Percentiles rank a stretch among this genome's conserved stretches.
phyloP scores from a whole-genome alignment of 805 yeast species.

The Wickerhamomyces kurtzmanii region DNA sequence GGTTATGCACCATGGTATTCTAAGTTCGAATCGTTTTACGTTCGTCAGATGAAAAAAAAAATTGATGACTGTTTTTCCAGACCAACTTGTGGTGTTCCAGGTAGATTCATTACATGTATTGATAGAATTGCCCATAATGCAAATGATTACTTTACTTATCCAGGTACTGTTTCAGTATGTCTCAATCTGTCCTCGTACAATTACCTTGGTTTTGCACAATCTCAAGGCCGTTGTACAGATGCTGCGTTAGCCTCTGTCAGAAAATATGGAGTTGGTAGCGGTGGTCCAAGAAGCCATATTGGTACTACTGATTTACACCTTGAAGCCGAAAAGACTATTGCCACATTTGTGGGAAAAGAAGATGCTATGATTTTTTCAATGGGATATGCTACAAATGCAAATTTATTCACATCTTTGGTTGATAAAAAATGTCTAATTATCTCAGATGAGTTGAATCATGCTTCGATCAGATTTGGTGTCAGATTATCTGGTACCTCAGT shows the following conservation, averaged over 20 bases:
- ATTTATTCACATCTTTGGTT: constrained; percentile 71
- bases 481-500: constrained; percentile 90
- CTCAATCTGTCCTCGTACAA: constrained; percentile 86
- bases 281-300: constrained; percentile 64
- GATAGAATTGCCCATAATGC: constrained; percentile 66
- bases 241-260: constrained; percentile 53
- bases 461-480: constrained; percentile 92
- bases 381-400: constrained; percentile 96
- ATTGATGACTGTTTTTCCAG: constrained; percentile 92
- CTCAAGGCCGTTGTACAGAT: constrained; percentile 85
- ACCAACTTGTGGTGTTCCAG: constrained; percentile 97
- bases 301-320: constrained; percentile 74
- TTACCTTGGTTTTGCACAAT: constrained; percentile 94
- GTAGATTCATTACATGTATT: constrained; percentile 75
- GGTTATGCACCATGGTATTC: constrained; percentile 96
- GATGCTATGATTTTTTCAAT: constrained; percentile 79
- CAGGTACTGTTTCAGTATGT: constrained; percentile 70
- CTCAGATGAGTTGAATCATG: constrained; percentile 91
- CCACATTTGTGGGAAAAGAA: constrained; percentile 85
- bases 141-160: constrained; percentile 56
- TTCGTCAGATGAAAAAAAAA: constrained; percentile 83
- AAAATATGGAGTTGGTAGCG: constrained; percentile 67
- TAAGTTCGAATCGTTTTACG: constrained; percentile 87
- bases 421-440: constrained; percentile 86
- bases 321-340: constrained; percentile 67